phyloP scores from a whole-genome alignment of 2,329 filamentous ascomycete species.

The Aulographum hederae region DNA sequence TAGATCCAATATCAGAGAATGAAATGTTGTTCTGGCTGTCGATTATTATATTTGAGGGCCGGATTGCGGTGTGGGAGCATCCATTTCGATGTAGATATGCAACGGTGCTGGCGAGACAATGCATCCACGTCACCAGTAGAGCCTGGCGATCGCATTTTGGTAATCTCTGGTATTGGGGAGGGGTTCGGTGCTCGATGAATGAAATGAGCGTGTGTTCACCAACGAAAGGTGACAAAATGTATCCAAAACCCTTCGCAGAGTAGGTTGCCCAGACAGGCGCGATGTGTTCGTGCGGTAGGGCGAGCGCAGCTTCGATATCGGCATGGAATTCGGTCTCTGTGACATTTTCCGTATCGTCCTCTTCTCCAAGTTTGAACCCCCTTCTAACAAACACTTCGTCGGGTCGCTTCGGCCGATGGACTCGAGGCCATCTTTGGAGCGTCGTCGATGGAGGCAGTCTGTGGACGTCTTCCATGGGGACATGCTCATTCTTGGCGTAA shows the following conservation, averaged over 20 bases:
- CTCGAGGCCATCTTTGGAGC: slow-evolving; percentile 35
- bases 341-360: slow-evolving; percentile 23
- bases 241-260: slow-evolving; percentile 42
- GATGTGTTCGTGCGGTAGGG: slow-evolving; percentile 48
- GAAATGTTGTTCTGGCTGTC: slow-evolving; percentile 47
- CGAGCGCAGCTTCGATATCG: slow-evolving; percentile 39
- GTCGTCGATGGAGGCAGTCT: slow-evolving; percentile 30
- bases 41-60: slow-evolving; percentile 52
- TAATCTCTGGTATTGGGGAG: slow-evolving; percentile 42
- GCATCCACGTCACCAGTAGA: slow-evolving; percentile 54
- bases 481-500: slow-evolving; percentile 48
- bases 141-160: slow-evolving; percentile 39
- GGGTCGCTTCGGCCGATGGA: slow-evolving; percentile 44
- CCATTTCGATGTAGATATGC: slow-evolving; percentile 48
- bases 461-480: slow-evolving; percentile 50
- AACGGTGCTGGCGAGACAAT: slow-evolving; percentile 51
- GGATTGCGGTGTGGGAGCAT: slow-evolving; percentile 48
- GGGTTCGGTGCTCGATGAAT: slow-evolving; percentile 43
- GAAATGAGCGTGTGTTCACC: slow-evolving; percentile 48
- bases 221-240: slow-evolving; percentile 47
- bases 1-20: slow-evolving; percentile 39
- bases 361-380: slow-evolving; percentile 30
- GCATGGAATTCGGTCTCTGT: slow-evolving; percentile 37
- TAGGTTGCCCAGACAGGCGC: slow-evolving; percentile 57
- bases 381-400: slow-evolving; percentile 39